Base-by-base conservation (phyloP, 1,284 basidiomycete genomes). In the Moesziomyces globuligerus region DNA sequence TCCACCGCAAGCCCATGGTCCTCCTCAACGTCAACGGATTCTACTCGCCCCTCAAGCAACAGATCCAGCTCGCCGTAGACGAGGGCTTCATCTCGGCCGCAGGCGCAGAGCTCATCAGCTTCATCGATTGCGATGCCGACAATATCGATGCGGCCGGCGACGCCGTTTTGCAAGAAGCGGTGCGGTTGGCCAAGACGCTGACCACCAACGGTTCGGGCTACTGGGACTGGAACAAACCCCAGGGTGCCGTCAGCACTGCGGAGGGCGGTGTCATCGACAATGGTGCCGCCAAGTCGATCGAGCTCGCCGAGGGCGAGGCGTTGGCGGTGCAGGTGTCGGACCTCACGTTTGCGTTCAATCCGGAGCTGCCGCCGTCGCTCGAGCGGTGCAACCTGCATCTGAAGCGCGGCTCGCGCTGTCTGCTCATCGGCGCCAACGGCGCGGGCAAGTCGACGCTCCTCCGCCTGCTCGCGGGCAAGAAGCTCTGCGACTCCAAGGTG, bases 371-470 rank as follows among this genome's bases (percentile, higher is more conserved):
- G 9, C 67, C 78, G n/a, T 72, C 78, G 4, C 68, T 81, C 17
- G 62, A 72, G 32, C 55, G 74, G 34, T 79, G 78, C 62, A 77
- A 75, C 42, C 52, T 82, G 1, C 47, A 49, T 24, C 70, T 82
- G 15, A 56, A 56, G 20, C 61, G 66, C 2, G 80, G 80, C n/a
- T 69, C 77, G 5, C 64, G 81, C 21, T 79, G 77, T 40, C 59
- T 82, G 13, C 53, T 82, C 25, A 78, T 82, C 47, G 81, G 81
- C 26, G 80, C 81, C n/a, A 82, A 82, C 44, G 81, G 81, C 90
- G 92, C 93, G 45, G 95, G 95, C 21, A 98, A 99, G 83, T 95
- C 93, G 24, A 98, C 95, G 1, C 85, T 99, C 17, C 86, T 99
- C 17, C 91, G 96, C 74, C 90, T 98, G 58, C 86, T 98, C 6